Base-by-base conservation (phyloP, 306 rosid species). In the Cucurbita ficifolia region DNA sequence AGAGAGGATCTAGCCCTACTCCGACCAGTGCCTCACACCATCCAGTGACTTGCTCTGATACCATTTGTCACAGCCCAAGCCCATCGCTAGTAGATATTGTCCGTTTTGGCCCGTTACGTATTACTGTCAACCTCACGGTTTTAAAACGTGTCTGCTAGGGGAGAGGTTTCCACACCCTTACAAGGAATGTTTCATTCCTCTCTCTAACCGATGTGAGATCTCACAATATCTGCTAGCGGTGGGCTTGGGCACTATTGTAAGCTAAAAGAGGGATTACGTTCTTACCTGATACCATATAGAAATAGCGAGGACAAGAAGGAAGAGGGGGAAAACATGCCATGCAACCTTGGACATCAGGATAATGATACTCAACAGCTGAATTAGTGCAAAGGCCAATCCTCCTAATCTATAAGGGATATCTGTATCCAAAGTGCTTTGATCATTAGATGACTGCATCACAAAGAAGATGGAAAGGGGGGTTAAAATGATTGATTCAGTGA, bases 381-480 rank as follows among this genome's bases (percentile, higher is more conserved):
- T 83, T 16, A 92, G 88, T 55, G 97, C 97, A 80, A 92, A 92
- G 16, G 86, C 89, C 74, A 92, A 83, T 68, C 97, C 97, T 39
- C 94, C 97, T 81, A 92, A 72, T 87, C 97, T 83, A 82, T 81
- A 92, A 8, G 97, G 96, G 70, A 91, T 77, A 73, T 89, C 97
- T 36, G 88, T 89, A 81, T 91, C 97, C 18, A 89, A 82, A 3
- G 90, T 92, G 86, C 97, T 84, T 85, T 92, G 97, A 87, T 92
- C 97, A 2, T 85, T 89, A 6, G 96, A 92, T 55, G 87, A 87
- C 97, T 92, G 94, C 67, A 49, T 70, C 45, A 69, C 10, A 56
- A 8, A 75, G 42, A 40, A 64, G 74, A 73, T 43, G 21, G 71
- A 72, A 9, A 19, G 29, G 0, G 36, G 21, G 75, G n/a, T 42